phyloP scores from a whole-genome alignment of 2,329 filamentous ascomycete genomes.

The Cercospora zeae-maydis region DNA sequence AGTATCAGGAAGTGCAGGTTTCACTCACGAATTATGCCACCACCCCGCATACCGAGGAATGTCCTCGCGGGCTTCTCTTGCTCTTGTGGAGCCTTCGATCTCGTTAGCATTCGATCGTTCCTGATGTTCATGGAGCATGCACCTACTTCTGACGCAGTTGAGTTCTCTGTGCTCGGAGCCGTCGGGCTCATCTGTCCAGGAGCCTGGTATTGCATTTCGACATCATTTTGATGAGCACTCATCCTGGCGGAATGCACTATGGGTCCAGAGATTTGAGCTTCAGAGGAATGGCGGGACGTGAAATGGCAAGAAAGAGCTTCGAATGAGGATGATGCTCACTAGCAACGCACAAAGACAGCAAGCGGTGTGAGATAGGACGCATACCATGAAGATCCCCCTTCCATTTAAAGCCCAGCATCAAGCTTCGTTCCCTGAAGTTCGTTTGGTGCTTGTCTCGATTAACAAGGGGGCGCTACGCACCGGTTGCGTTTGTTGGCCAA shows the following conservation, averaged over 20 bases:
- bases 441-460: background rate
- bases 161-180: constrained; percentile 6
- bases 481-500: background rate
- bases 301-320: background rate
- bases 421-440: background rate
- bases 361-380: background rate
- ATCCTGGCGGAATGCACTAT: constrained; percentile 8
- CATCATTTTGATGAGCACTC: constrained; percentile 19
- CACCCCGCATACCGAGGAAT: constrained; percentile 31
- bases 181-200: constrained; percentile 17
- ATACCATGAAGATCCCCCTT: background rate
- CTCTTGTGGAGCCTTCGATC: background rate
- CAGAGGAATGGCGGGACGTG: background rate
- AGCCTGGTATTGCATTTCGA: constrained; percentile 29
- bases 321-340: background rate
- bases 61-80: constrained; percentile 28
- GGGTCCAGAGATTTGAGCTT: background rate
- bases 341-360: background rate
- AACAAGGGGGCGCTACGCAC: background rate
- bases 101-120: background rate
- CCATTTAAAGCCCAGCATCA: background rate
- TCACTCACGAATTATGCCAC: constrained; percentile 28
- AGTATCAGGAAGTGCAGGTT: background rate
- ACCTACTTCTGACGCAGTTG: background rate
- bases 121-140: background rate